Percentiles rank a stretch among this genome's conserved stretches.
Evolutionary conservation across 257 asterid species (phyloP).

Genomic region (Vinca minor): DNA sequence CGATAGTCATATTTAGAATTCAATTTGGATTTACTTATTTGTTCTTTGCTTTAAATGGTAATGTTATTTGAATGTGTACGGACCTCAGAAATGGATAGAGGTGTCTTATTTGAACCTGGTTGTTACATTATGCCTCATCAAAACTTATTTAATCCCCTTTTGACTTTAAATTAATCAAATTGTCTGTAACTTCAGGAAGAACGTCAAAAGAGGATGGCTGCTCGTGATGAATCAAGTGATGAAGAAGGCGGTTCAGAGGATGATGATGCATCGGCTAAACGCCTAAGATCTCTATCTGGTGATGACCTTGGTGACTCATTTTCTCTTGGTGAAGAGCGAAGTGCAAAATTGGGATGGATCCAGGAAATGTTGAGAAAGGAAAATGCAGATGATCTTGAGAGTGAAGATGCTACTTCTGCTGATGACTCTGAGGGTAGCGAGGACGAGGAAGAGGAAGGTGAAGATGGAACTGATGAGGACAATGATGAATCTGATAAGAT

Average conservation of each 20-base stretch:
- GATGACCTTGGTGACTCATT: slow-evolving; percentile 93
- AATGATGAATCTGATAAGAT: slow-evolving; percentile 28
- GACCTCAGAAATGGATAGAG: neutral
- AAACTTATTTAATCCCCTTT: neutral
- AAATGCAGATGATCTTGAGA: slow-evolving; percentile 25
- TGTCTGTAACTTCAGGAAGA: slow-evolving; percentile 49
- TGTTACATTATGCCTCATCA: neutral
- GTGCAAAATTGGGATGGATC: slow-evolving; percentile 52
- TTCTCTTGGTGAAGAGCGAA: slow-evolving; percentile 37
- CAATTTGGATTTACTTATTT: neutral
- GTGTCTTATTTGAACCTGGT: neutral
- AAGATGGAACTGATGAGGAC: slow-evolving; percentile 41
- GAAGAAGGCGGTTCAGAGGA: slow-evolving; percentile 60
- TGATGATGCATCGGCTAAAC: slow-evolving; percentile 31
- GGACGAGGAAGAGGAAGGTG: slow-evolving; percentile 32
- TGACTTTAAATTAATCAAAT: neutral
- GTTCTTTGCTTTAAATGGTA: neutral
- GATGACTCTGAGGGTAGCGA: slow-evolving; percentile 43
- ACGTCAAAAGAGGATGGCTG: slow-evolving; percentile 79
- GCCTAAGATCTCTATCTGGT: slow-evolving; percentile 53
- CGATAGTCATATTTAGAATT: neutral
- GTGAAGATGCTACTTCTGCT: slow-evolving; percentile 36
- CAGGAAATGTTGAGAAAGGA: slow-evolving; percentile 38
- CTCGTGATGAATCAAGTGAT: slow-evolving; percentile 54
- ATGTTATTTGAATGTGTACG: neutral